These are phyloP conservation scores for Polytrichum formosum DNA, from an alignment of 225 moss, liverwort and hornwort genomes.

Conservation along the genomic window DNA sequence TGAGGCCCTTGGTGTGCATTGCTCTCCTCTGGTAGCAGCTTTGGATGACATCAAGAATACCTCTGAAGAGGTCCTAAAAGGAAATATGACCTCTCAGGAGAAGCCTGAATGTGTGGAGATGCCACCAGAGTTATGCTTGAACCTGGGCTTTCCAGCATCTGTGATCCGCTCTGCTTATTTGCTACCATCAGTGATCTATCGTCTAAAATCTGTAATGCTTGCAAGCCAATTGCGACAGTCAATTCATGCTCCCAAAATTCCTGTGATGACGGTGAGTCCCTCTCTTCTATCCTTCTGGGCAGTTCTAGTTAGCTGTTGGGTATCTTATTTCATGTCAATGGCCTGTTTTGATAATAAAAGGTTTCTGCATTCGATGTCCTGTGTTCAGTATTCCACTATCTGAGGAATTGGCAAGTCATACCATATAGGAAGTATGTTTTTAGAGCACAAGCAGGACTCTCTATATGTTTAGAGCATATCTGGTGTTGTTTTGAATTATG, in stretches of 20 bases:
- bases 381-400: too few species aligned
- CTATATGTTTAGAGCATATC: too few species aligned
- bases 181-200: slow-evolving; percentile 83
- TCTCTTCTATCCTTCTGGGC: not conserved
- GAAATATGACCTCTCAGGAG: too few species aligned
- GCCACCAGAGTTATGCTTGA: slow-evolving; percentile 86
- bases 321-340: not conserved
- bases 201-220: slow-evolving; percentile 56
- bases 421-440: too few species aligned
- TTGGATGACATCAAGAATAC: not conserved
- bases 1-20: too few species aligned
- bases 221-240: slow-evolving; percentile 67
- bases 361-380: too few species aligned
- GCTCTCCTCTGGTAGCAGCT: too few species aligned
- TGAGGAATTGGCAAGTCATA: too few species aligned
- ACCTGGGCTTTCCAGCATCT: slow-evolving; percentile 61
- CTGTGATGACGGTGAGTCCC: slow-evolving; percentile 59
- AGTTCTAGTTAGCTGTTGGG: too few species aligned
- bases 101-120: slow-evolving; percentile 53
- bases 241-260: slow-evolving; percentile 62
- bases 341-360: too few species aligned
- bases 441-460: too few species aligned
- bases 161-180: slow-evolving; percentile 79
- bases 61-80: not conserved
- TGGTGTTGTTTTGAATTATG: too few species aligned